Conservation (phyloP, 169 alveolate genomes). For the Plasmodium relictum region DNA sequence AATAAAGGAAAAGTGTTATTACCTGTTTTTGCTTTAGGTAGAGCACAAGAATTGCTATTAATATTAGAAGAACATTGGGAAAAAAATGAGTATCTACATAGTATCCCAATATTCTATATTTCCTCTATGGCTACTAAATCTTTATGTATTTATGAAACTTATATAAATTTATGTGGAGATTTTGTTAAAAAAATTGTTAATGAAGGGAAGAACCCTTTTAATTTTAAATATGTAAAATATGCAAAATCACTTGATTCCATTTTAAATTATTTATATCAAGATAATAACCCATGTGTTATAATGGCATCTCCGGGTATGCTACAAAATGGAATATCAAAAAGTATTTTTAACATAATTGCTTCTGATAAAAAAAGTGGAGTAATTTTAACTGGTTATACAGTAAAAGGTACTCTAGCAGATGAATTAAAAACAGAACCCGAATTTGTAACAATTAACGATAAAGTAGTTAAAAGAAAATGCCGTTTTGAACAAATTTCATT, state of each 20-base stretch:
- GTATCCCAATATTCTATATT: constrained; percentile 95
- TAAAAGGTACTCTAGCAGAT: constrained; percentile 98
- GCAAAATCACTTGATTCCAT: constrained; percentile 87
- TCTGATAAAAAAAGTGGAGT: constrained; percentile 95
- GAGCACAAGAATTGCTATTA: constrained; percentile 97
- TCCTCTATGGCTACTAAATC: constrained; percentile 96
- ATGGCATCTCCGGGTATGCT: constrained; percentile 99
- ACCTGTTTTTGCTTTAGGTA: constrained; percentile 97
- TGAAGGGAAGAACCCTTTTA: constrained; percentile 94
- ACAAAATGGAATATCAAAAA: constrained; percentile 97
- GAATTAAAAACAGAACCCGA: constrained; percentile 95
- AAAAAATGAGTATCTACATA: constrained; percentile 90
- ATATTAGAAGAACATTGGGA: constrained; percentile 98
- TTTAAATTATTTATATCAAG: constrained; percentile 78
- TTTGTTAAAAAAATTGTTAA: constrained; percentile 89
- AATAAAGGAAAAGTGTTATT: constrained; percentile 95
- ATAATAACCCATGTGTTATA: constrained; percentile 94
- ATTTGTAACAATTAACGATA: constrained; percentile 88
- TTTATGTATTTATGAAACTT: constrained; percentile 95
- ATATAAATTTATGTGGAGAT: constrained; percentile 96
- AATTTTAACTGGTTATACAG: constrained; percentile 98
- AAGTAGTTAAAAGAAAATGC: constrained; percentile 90
- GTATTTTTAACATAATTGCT: constrained; percentile 96
- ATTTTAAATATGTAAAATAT: constrained; percentile 91
- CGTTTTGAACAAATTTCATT: constrained; percentile 94